Evolutionary conservation across 768 basidiomycete species (phyloP).

Genomic region (Rhizopogon vulgaris): DNA sequence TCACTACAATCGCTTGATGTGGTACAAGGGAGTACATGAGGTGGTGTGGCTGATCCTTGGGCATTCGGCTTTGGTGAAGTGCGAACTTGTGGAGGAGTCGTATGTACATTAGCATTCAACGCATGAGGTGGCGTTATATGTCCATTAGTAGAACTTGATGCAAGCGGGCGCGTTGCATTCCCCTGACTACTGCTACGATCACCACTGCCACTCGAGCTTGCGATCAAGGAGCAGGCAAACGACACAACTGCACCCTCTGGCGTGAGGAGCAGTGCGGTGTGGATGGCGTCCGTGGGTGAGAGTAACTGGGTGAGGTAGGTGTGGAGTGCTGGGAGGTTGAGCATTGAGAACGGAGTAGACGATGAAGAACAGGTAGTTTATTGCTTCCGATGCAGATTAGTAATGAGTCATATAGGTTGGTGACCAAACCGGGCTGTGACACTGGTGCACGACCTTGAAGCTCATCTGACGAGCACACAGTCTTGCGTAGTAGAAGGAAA

Average conservation of each 20-base stretch:
- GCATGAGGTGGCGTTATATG: neutral
- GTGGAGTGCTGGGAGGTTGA: conserved; percentile 64
- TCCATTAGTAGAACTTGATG: neutral
- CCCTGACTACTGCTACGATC: neutral
- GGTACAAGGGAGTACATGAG: no score
- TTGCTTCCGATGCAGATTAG: no score
- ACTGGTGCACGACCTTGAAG: no score
- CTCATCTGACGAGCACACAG: no score
- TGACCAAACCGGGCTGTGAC: no score
- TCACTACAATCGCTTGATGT: neutral
- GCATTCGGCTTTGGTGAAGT: neutral
- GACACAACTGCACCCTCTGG: conserved; percentile 72
- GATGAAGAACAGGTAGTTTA: no score
- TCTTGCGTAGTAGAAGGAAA: no score
- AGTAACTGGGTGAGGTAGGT: conserved; percentile 59
- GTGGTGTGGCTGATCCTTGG: neutral
- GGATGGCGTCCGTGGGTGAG: conserved; percentile 45
- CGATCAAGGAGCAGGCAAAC: conserved; percentile 45
- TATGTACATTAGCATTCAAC: no score
- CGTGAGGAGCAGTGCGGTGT: conserved; percentile 67
- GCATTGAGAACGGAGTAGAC: conserved; percentile 36
- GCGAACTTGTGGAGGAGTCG: neutral
- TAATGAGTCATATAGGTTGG: no score
- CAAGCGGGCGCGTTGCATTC: neutral
- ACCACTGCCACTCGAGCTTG: neutral